phyloP scores from a whole-genome alignment of 441 rosid species.

The Biscutella laevigata region DNA sequence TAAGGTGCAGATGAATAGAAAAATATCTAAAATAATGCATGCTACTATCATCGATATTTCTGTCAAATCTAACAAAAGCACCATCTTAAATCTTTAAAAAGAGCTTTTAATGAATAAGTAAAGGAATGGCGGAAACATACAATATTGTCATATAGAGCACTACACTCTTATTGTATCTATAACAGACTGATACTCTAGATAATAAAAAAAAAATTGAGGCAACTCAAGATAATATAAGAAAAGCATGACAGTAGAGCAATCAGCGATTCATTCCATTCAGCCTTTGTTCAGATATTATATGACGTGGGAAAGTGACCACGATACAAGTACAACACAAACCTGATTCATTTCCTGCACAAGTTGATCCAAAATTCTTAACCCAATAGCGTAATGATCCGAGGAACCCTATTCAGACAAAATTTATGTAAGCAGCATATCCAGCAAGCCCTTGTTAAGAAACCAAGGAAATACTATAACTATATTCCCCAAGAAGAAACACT shows the following conservation, averaged over 20 bases:
- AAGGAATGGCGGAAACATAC: too few relatives aligned
- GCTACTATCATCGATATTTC: not conserved
- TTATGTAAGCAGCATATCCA: conserved; percentile 9
- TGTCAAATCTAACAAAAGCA: not conserved
- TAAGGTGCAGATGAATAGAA: too few relatives aligned
- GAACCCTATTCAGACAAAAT: conserved; percentile 53
- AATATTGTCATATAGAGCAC: too few relatives aligned
- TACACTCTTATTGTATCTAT: not conserved
- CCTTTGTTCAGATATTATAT: not conserved
- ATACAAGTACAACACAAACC: conserved; percentile 46
- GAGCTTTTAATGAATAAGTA: too few relatives aligned
- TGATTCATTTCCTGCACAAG: conserved; percentile 98
- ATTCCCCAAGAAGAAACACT: conserved; percentile 20
- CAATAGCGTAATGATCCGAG: conserved; percentile 78
- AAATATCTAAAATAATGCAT: too few relatives aligned
- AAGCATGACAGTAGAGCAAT: conserved; percentile 7
- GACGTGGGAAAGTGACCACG: not conserved
- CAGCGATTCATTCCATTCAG: conserved; percentile 9
- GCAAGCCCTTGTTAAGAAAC: conserved; percentile 16
- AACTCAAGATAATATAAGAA: not conserved
- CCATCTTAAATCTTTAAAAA: not conserved
- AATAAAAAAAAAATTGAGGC: conserved; percentile 2
- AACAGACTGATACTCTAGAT: too few relatives aligned
- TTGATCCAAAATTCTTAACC: conserved; percentile 91
- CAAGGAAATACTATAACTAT: conserved; percentile 1